Evolutionary conservation across 495 filamentous ascomycete species (phyloP).

Genomic region (Neurospora discreta): DNA sequence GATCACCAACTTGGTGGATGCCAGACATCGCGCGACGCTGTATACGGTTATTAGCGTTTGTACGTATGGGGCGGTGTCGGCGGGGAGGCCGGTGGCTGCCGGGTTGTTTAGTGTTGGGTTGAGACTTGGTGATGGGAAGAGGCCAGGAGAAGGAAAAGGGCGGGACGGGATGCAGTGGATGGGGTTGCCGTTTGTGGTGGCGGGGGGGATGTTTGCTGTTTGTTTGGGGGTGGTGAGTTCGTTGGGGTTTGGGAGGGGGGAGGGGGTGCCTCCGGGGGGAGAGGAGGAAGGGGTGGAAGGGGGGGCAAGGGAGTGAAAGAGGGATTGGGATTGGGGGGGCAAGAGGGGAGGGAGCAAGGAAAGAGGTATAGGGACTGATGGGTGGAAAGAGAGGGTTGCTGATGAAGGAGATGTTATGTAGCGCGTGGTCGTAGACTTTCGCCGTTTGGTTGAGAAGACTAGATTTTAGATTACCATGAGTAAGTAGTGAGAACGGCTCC

Average conservation of each 20-base stretch:
- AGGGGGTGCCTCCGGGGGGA: neutral
- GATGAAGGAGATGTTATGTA: too few relatives aligned
- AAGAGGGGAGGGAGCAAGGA: neutral
- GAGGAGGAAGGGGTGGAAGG: neutral
- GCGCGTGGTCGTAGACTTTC: too few relatives aligned
- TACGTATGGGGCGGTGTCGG: conserved; percentile 36
- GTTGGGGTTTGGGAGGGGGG: neutral
- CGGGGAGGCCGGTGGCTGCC: conserved; percentile 39
- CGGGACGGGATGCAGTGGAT: conserved; percentile 40
- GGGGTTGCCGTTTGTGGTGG: conserved; percentile 28
- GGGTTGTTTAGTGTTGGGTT: conserved; percentile 23
- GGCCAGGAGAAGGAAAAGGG: conserved; percentile 10
- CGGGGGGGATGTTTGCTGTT: conserved; percentile 1
- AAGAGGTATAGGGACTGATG: neutral
- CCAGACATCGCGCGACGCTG: conserved; percentile 40
- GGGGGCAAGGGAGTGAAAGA: too few relatives aligned
- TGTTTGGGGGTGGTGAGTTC: neutral
- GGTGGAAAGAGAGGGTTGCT: too few relatives aligned
- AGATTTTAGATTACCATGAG: neutral
- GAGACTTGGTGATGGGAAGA: neutral
- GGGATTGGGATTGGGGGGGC: too few relatives aligned
- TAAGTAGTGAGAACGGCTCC: too few relatives aligned
- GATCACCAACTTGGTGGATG: conserved; percentile 40
- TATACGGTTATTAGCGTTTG: conserved; percentile 46
- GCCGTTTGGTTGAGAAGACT: neutral